Percentiles rank a stretch among this genome's conserved stretches.
Conservation (phyloP, 2,329 filamentous ascomycete genomes). For the Paraphaeosphaeria minitans region DNA sequence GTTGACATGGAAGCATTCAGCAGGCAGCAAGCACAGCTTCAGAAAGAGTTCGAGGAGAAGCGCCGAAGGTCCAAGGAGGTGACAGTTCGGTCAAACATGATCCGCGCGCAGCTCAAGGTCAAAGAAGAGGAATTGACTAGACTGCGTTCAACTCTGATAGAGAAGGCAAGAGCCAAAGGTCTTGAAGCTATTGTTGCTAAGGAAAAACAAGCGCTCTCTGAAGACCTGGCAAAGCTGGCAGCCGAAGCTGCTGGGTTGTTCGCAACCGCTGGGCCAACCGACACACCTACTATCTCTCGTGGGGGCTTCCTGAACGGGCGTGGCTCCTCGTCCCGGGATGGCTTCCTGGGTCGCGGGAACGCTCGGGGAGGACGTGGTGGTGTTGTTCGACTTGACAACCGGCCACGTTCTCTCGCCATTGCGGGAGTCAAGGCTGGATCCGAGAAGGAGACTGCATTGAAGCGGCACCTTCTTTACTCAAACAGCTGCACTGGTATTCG, state of each 20-base stretch:
- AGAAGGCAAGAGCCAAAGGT: conserved; percentile 40
- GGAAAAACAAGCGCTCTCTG: conserved; percentile 16
- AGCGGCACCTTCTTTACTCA: conserved; percentile 67
- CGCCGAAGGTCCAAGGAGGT: conserved; percentile 66
- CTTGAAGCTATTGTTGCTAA: neutral
- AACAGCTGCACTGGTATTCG: conserved; percentile 48
- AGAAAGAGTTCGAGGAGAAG: conserved; percentile 70
- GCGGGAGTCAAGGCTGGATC: conserved; percentile 67
- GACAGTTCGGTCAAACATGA: conserved; percentile 64
- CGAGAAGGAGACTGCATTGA: conserved; percentile 67
- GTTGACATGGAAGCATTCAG: conserved; percentile 73
- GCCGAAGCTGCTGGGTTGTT: conserved; percentile 67
- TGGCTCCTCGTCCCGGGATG: neutral
- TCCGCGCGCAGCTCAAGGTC: conserved; percentile 67
- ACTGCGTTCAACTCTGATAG: conserved; percentile 67
- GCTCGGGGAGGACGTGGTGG: conserved; percentile 46
- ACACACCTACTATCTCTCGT: conserved; percentile 14
- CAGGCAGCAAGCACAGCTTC: conserved; percentile 72
- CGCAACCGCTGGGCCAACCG: conserved; percentile 57
- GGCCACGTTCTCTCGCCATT: conserved; percentile 70
- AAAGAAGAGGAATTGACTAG: conserved; percentile 69
- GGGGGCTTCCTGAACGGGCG: neutral
- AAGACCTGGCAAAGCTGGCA: conserved; percentile 29
- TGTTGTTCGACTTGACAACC: conserved; percentile 72
- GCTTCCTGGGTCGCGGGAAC: conserved; percentile 50